Base-by-base conservation (phyloP, 345 rosid genomes). In the Ricinus communis region DNA sequence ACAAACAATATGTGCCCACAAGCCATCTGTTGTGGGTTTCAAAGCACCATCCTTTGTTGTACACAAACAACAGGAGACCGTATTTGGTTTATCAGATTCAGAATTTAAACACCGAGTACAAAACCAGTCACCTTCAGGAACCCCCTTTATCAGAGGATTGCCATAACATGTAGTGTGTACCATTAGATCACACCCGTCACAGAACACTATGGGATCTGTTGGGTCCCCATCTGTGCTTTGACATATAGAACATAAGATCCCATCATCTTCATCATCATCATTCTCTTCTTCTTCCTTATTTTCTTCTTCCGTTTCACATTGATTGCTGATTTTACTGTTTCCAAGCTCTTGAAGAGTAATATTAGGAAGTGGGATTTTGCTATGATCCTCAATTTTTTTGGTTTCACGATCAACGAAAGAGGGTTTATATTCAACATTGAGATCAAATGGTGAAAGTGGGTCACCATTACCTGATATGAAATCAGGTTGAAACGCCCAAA, bases 131-230 rank as follows among this genome's bases (percentile, higher is more conserved):
- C 90, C 99, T 28, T 90, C 93, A 8, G 99, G 99, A 55, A 95
- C 76, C 16, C 77, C 83, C 25, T 77, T 76, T 7, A 85, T 75
- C 19, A 92, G 82, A 14, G 97, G 99, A 24, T 82, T 82, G 11
- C 99, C 97, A 53, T 95, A 92, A 79, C 99, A 95, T 13, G 89
- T 84, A 47, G 89, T 69, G 78, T 95, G 97, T 15, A 89, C 99
- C 99, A 91, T 95, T 64, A 95, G 79, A 64, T 90, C 96, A 70
- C 99, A 95, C 5, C 97, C 99, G 59, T 95, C 97, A 54, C 99
- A 95, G 64, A 95, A 90, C 59, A 95, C 99, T 0, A 95, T 92
- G 13, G 99, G 97, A 76, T 95, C 97, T 22, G 77, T 68, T 16
- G 96, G 93, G 2, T 95, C 97, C 33, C 97, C 99, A 36, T 92